Evolutionary conservation across 805 yeast genomes (phyloP).

Genomic region (Clavispora fructus): DNA sequence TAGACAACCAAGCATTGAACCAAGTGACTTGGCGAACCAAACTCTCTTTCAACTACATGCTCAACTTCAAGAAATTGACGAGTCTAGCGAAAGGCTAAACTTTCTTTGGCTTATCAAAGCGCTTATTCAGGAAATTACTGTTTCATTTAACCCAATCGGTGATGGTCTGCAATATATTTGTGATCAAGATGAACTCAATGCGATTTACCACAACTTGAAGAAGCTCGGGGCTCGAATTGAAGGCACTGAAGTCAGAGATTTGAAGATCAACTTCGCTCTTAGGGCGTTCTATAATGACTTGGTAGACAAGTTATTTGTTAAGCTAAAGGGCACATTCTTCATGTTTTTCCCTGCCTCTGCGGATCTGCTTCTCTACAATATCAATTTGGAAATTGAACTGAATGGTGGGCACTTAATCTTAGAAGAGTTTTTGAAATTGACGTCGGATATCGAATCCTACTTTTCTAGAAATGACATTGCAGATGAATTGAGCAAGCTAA

Average conservation of each 20-base stretch:
- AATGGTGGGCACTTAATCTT: not conserved
- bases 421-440: conserved; percentile 1
- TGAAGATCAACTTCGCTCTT: conserved; percentile 5
- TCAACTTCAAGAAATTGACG: not conserved
- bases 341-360: conserved; percentile 3
- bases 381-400: not conserved
- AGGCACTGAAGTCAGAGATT: conserved; percentile 8
- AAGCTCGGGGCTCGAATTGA: conserved; percentile 14
- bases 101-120: conserved; percentile 24
- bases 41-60: not conserved
- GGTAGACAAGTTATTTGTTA: not conserved
- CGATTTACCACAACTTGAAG: conserved; percentile 13
- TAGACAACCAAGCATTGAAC: not conserved
- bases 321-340: conserved; percentile 4
- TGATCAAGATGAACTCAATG: conserved; percentile 16
- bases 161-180: conserved; percentile 2
- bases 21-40: not conserved
- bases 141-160: conserved; percentile 9
- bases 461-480: conserved; percentile 7
- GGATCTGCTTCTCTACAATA: not conserved
- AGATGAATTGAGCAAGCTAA: conserved; percentile 3
- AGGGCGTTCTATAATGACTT: conserved; percentile 1
- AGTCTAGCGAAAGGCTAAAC: conserved; percentile 6
- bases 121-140: conserved; percentile 19
- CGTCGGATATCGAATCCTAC: conserved; percentile 5